Base-by-base conservation (phyloP, 306 rosid genomes). In the Glycyrrhiza uralensis region DNA sequence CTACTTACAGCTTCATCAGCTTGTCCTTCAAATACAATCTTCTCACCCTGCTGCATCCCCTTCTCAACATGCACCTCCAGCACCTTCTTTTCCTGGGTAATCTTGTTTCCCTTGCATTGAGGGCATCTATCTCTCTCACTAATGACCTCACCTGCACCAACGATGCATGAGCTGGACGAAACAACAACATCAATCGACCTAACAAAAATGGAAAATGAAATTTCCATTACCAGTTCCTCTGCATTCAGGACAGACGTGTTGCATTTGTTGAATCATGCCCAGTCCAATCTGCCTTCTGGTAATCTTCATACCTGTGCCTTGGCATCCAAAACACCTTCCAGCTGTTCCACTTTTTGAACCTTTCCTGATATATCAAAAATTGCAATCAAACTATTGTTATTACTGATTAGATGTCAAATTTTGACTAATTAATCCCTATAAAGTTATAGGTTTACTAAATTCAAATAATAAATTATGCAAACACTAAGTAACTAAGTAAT, bases 231-330 rank as follows among this genome's bases (percentile, higher is more conserved):
- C 96, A 18, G 85, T 20, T 76, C 94, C 97, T 77, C 71, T 81
- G 74, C 94, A 88, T 7, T 88, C 94, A 41, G 82, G 74, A 82
- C 92, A 88, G 72, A 85, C 73, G 14, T 85, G 90, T 61, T 90
- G 94, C 94, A 88, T 88, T 72, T 86, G 94, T 58, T 85, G 94
- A 76, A 86, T 76, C 92, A 90, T 86, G 39, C 90, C 91, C 42
- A 81, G 66, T 42, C 92, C 94, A 78, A 90, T 77, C 71, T 79
- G 90, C 50, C 92, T 79, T 59, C 81, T 80, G 33, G 85, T 81
- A 69, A 85, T 39, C 79, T 86, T 90, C 94, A 88, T 78, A 22
- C 97, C 90, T 8, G 86, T 35, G n/a, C 94, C 94, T 50, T 86
- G 90, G 69, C 94, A 90, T 36, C 94, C 94, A 76, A 44, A 78